Percentiles rank a stretch among this genome's conserved stretches.
phyloP scores from a whole-genome alignment of 331 rosid genomes.

The Pyrus hybrid region DNA sequence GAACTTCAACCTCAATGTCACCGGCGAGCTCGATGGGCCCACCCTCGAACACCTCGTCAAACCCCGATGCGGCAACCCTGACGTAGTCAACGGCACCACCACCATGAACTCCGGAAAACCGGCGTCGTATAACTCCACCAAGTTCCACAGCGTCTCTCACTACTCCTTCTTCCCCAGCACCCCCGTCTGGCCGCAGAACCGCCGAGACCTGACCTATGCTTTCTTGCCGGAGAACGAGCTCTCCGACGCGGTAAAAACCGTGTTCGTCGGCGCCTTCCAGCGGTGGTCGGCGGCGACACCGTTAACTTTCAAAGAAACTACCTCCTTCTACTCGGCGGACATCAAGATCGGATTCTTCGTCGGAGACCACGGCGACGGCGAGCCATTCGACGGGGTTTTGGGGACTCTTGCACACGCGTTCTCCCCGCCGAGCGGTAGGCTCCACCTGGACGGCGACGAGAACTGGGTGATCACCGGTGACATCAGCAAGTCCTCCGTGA shows the following conservation, averaged over 20 bases:
- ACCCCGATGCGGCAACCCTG: constrained; percentile 72
- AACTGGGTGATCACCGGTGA: constrained; percentile 69
- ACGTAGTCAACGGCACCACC: constrained; percentile 54
- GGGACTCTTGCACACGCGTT: constrained; percentile 92
- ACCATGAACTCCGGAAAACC: constrained; percentile 58
- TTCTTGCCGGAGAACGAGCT: constrained; percentile 43
- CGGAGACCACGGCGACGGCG: constrained; percentile 90
- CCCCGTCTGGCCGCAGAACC: constrained; percentile 64
- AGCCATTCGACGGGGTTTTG: constrained; percentile 63
- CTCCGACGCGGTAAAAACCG: constrained; percentile 23
- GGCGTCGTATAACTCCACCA: neutral
- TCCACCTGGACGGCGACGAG: constrained; percentile 63
- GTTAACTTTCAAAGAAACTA: constrained; percentile 31
- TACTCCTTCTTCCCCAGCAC: constrained; percentile 44
- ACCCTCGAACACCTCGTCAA: constrained; percentile 38
- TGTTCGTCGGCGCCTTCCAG: constrained; percentile 49
- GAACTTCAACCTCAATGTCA: constrained; percentile 77
- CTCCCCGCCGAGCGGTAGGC: constrained; percentile 67
- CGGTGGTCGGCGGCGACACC: constrained; percentile 68
- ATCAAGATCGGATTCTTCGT: constrained; percentile 51
- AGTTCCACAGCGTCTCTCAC: constrained; percentile 61
- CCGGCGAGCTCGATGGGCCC: constrained; percentile 54
- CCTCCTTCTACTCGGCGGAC: constrained; percentile 26
- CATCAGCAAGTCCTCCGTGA: constrained; percentile 19
- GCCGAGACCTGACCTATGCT: constrained; percentile 45